phyloP scores from a whole-genome alignment of 2,329 filamentous ascomycete genomes.

The Cladosporium phlei region DNA sequence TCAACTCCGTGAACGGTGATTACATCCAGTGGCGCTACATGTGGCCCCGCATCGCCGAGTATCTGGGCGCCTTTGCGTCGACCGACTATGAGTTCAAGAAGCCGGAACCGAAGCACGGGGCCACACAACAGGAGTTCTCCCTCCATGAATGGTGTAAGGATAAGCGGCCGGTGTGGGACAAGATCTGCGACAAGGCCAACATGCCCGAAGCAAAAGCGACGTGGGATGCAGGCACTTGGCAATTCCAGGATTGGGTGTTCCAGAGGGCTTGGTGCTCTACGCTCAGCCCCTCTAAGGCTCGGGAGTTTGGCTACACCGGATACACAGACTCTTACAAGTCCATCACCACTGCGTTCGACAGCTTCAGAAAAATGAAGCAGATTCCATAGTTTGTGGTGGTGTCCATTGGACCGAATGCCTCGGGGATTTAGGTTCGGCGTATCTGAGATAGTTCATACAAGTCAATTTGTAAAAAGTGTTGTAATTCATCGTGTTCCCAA shows the following conservation, averaged over 20 bases:
- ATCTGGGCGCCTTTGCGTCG: constrained; percentile 30
- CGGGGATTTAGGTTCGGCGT: too few relatives aligned
- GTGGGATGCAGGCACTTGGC: constrained; percentile 45
- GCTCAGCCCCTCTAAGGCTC: constrained; percentile 44
- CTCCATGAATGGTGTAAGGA: constrained; percentile 39
- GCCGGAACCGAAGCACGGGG: constrained; percentile 24
- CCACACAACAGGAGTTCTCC: constrained; percentile 38
- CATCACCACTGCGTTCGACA: constrained; percentile 34
- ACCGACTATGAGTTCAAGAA: constrained; percentile 16
- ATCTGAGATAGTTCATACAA: too few relatives aligned
- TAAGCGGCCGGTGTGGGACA: constrained; percentile 37
- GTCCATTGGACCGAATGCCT: too few relatives aligned
- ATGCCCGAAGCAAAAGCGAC: constrained; percentile 32
- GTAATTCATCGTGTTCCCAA: too few relatives aligned
- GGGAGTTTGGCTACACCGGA: constrained; percentile 42
- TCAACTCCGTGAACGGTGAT: constrained; percentile 41
- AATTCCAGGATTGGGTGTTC: constrained; percentile 40
- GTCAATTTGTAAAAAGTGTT: too few relatives aligned
- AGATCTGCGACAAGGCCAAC: constrained; percentile 32
- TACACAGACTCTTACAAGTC: constrained; percentile 38
- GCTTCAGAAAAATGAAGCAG: constrained; percentile 29
- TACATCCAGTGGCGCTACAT: constrained; percentile 36
- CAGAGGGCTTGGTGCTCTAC: constrained; percentile 40
- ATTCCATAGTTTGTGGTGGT: constrained; percentile 11
- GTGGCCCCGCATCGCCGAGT: constrained; percentile 38